Evolutionary conservation across 345 rosid species (phyloP), one percentile per base, ranked within the genome.

Genomic region (Boechera retrofracta): DNA sequence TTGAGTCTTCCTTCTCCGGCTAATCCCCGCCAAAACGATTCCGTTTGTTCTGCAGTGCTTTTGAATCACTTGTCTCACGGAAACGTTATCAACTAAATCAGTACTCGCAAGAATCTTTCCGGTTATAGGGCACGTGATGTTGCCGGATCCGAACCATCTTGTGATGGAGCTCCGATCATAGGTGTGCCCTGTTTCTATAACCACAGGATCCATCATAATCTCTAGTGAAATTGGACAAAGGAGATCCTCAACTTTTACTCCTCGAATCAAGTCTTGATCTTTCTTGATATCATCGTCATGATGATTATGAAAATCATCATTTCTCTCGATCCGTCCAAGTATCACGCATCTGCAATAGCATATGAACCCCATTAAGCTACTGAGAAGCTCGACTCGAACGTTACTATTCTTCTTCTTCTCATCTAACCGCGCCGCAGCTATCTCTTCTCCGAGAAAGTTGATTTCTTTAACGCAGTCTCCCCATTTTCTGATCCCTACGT

Each of bases 221-320:
- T 93, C 96, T 9, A 93, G 92, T 1, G 97, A 91, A 69, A 93
- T 89, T 1, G 96, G 97, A 80, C 98, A 93, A 12, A 89, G 86
- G 21, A 93, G 88, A 80, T 93, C 98, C 62, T 89, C 94, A 4
- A 83, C 85, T 57, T 88, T 89, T 66, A 93, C 68, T 81, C 86
- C 70, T 29, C 42, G 67, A 5, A 67, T 48, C 41, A 69, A 85
- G 41, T 75, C 81, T 13, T 81, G 78, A 8, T 76, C 84, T 75
- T 86, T 95, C 64, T 60, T n/a, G 45, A 31, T 82, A 73, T 64
- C 45, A 18, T 79, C 74, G 0, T 13, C 81, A 4, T 78, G 82
- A 4, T 3, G 49, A 77, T 51, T 47, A 85, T 47, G 77, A 85
- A 26, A 9, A 60, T 54, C 6, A 44, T 41, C 9, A 39, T 41